Evolutionary conservation across 345 rosid genomes (phyloP), one percentile per base, ranked within the genome.

Genomic region (Lagerstroemia speciosa): DNA sequence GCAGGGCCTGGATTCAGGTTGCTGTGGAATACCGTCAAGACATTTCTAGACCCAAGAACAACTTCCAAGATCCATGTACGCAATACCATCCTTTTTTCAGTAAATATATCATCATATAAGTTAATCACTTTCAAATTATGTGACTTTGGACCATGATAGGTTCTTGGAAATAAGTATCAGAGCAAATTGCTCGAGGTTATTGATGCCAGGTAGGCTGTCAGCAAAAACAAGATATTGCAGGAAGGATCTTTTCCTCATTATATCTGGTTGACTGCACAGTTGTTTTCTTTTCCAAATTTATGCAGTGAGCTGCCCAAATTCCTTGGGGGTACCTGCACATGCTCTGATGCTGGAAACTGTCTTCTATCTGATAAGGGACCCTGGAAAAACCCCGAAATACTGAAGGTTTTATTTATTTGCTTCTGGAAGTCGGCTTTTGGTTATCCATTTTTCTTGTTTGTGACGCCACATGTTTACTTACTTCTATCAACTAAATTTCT

Each of bases 281-380:
- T 27, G 19, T 58, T 58, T 9, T 38, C 52, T 37, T 15, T 48
- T 79, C n/a, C 19, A 67, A 65, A 48, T 43, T 41, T 60, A 26
- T 76, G 27, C 86, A 95, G 99, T 67, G 99, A 95, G 78, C 83
- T 95, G 84, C 99, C 99, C 32, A 85, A 87, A 45, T 90, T 87
- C 78, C 78, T 95, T 68, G 99, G 99, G 6, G 99, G 99, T 65
- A 78, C 67, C 73, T 95, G 99, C 77, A 86, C 81, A 30, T 95
- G 98, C 74, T 80, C 90, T 55, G 86, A 82, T 63, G 78, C 80
- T 78, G 99, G 99, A 30, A 98, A 98, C 62, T 95, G 99, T 73
- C 90, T 95, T 80, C 77, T 80, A 37, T 95, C 99, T 67, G 98
- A 95, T 71, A 92, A 95, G 82, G 99, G 99, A 48, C 99, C 98